Base-by-base conservation (phyloP, 768 basidiomycete species). In the Sporobolomyces roseus region DNA sequence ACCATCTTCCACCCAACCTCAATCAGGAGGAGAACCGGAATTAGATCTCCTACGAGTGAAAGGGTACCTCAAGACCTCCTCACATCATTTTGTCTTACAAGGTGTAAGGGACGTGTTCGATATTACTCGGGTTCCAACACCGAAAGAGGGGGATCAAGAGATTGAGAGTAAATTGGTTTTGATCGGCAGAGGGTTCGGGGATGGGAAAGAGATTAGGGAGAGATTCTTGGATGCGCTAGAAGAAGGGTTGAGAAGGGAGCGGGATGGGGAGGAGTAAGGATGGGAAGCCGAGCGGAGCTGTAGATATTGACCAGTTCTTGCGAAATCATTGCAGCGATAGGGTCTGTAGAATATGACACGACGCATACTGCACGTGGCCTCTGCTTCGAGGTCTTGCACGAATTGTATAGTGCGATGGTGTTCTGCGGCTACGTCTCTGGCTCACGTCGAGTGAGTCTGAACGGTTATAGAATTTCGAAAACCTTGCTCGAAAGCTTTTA, bases 31-130 rank as follows among this genome's bases (percentile, higher is more conserved):
- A 46, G 45, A 23, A 46, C 45, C 17, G 9, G 33, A 16, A 38
- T 62, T 91, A 46, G 84, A 86, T 61, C 83, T 96, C 7, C 80
- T 99, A 25, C 85, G 96, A 21, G 90, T 91, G 75, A 98, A 99
- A 77, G 94, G 93, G 12, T 81, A 92, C 25, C 86, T 94, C 1
- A 27, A 41, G 10, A 63, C 65, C 9, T 5, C 23, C 14, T 9
- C 33, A 4, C 7, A 32, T 82, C 84, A 63, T 84, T 86, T 73
- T 85, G 68, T 98, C 61, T 79, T 99, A 51, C 96, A 99, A 77
- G 96, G 93, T 3, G 96, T 99, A 17, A 82, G 90, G 72, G 90
- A 81, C 73, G 83, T 97, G 78, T 99, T 93, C 77, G 94, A 99
- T 74, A 66, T 73, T 25, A 33, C 56, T 23, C 19, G 55, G 36